Base-by-base conservation (phyloP, 768 basidiomycete genomes). In the Collybiopsis luxurians region DNA sequence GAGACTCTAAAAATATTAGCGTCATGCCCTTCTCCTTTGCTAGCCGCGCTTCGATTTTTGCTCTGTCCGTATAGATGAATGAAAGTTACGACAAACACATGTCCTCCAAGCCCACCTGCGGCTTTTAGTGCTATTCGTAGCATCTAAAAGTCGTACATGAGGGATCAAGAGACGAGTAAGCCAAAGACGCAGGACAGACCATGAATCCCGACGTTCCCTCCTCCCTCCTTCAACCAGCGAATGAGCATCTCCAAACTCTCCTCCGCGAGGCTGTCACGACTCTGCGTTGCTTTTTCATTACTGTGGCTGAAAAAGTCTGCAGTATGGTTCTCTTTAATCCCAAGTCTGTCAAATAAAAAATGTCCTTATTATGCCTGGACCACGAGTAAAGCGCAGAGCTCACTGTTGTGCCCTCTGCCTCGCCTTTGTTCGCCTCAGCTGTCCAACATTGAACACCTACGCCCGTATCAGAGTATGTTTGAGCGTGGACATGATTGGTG, bases 401-500 rank as follows among this genome's bases (percentile, higher is more conserved):
- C 59, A 92, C 89, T 86, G 82, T 65, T 87, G 76, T n/a, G 87
- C 89, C 68, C 80, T 84, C 66, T 90, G 85, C 58, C 77, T 82
- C 15, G 96, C 96, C 60, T 95, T 85, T 1, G 89, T 89, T 27
- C 95, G 84, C 56, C 95, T 83, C 23, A 97, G 76, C 69, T 98
- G 96, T 5, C 96, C 97, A 27, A 98, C 97, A 67, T 99, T 98
- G 79, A 98, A 98, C 4, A 98, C 97, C 90, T 95, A 38, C 44
- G 28, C 19, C 43, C 6, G n/a, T 15, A 23, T 55, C 30, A 46
- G 54, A n/a, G 34, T 46, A 28, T 24, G 58, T n/a, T 59, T 44
- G 11, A 19, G 30, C 10, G n/a, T 27, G 45, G 27, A 17, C n/a
- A 19, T 45, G 19, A 24, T 10, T 19, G 23, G 36, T 34, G 12